A percentile compares a stretch with the other conserved stretches of the same genome.
phyloP scores from a whole-genome alignment of 164 flowering plant species.

The grape (Vitis vinifera) region ASM3070453v1 NC_081811.1:8414501-8415000 shows the following conservation, averaged over 20 bases:
- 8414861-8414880: slow-evolving; percentile 48
- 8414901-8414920: background rate
- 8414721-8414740: slow-evolving; percentile 42
- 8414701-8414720: slow-evolving; percentile 55
- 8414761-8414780: background rate
- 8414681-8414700: slow-evolving; percentile 49
- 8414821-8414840: slow-evolving; percentile 47
- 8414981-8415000: slow-evolving; percentile 62
- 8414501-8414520: background rate
- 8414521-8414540: background rate
- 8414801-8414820: background rate
- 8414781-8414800: background rate
- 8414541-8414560: background rate
- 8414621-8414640: slow-evolving; percentile 64
- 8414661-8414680: slow-evolving; percentile 77
- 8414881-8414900: slow-evolving; percentile 17
- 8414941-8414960: background rate
- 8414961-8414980: slow-evolving; percentile 1
- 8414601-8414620: background rate
- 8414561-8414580: background rate
- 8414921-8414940: background rate
- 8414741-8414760: slow-evolving; percentile 35
- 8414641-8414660: slow-evolving; percentile 79
- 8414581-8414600: background rate
- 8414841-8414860: slow-evolving; percentile 73